Evolutionary conservation across 768 basidiomycete species (phyloP).

Genomic region (Tulasnella sp.): DNA sequence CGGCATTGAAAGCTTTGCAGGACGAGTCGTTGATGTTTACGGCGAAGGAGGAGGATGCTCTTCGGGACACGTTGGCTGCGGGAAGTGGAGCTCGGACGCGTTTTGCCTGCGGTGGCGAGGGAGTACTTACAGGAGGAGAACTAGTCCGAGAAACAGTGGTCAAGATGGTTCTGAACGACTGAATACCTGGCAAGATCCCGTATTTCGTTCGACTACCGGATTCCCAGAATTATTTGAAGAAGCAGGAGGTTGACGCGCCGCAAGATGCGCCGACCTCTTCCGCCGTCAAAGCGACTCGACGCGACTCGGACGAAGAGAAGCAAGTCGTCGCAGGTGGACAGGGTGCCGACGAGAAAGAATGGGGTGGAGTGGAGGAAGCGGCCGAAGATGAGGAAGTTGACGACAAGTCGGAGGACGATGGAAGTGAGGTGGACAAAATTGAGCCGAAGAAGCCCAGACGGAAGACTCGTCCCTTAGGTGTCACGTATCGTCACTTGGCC

Average conservation of each 20-base stretch:
- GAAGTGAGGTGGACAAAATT: not conserved
- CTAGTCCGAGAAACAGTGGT: slow-evolving; percentile 87
- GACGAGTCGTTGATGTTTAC: not conserved
- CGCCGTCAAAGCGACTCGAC: not conserved
- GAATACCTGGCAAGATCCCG: slow-evolving; percentile 95
- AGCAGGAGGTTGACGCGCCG: not conserved
- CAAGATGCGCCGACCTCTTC: not conserved
- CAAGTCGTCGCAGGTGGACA: slow-evolving; percentile 48
- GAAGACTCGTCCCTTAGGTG: not conserved
- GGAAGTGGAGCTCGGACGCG: slow-evolving; percentile 61
- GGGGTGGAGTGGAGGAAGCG: slow-evolving; percentile 1
- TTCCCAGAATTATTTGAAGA: slow-evolving; percentile 12
- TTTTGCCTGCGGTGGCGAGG: slow-evolving; percentile 79
- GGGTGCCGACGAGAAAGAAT: not conserved
- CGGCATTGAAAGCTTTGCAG: slow-evolving; percentile 3
- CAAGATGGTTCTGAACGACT: slow-evolving; percentile 91
- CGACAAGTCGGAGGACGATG: not conserved
- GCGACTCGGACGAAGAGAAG: not conserved
- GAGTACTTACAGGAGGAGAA: slow-evolving; percentile 93
- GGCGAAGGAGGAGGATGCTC: slow-evolving; percentile 6
- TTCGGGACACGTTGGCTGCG: not conserved
- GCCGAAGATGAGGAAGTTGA: not conserved
- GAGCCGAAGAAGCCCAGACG: not conserved
- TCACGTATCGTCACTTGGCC: slow-evolving; percentile 15
- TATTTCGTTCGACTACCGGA: slow-evolving; percentile 93